Conservation (phyloP, 148 eudicot species). For the Polygonum maritimum region DNA sequence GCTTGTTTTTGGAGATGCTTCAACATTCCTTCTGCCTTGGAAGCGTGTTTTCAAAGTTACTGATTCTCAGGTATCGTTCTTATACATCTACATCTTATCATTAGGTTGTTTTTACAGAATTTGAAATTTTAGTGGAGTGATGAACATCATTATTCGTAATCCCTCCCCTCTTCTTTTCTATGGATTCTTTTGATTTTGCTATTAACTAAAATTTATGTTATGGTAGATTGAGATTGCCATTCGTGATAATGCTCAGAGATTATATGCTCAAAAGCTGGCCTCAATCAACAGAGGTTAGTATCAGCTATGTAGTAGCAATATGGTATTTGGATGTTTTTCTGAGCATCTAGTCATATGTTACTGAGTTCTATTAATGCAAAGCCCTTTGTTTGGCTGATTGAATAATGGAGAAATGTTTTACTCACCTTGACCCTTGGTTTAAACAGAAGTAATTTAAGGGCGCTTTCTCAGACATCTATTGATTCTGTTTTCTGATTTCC, state of each 20-base stretch:
- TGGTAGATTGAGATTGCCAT: slow-evolving; percentile 92
- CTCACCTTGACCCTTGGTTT: not conserved
- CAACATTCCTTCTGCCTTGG: slow-evolving; percentile 94
- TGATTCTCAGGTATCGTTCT: slow-evolving; percentile 65
- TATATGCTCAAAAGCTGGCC: slow-evolving; percentile 65
- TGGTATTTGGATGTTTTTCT: not conserved
- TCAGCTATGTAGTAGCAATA: not conserved
- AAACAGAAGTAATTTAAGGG: not conserved
- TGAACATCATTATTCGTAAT: not conserved
- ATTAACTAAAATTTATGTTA: slow-evolving; percentile 3
- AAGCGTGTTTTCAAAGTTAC: slow-evolving; percentile 87
- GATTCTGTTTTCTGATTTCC: not conserved
- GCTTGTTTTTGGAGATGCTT: slow-evolving; percentile 92
- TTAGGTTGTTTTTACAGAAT: not conserved
- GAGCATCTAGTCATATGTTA: not conserved
- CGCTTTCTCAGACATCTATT: not conserved
- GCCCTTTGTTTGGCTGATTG: not conserved
- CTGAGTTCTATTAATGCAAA: not conserved
- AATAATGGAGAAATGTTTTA: not conserved
- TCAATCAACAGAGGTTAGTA: slow-evolving; percentile 59
- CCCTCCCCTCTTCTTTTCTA: not conserved
- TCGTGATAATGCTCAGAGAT: slow-evolving; percentile 89
- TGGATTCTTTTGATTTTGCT: not conserved
- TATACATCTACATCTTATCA: not conserved
- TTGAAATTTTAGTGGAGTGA: not conserved